These are phyloP conservation scores for Phytopythium sindhum DNA, from an alignment of 352 stramenopile species.

Conservation along the genomic window DNA sequence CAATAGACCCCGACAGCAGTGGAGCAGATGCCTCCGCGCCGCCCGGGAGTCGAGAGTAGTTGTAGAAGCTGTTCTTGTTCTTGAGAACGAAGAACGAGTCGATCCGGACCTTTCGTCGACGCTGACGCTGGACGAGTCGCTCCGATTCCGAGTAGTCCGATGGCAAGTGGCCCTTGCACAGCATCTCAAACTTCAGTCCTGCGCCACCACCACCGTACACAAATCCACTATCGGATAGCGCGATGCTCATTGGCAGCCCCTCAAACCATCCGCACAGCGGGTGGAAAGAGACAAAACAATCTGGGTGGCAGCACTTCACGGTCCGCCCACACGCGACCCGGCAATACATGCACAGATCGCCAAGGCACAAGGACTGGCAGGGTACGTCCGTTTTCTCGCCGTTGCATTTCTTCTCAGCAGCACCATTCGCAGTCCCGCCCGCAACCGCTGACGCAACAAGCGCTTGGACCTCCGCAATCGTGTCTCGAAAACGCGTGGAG, in stretches of 20 bases:
- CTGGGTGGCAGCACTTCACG: conserved; percentile 55
- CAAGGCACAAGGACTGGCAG: conserved; percentile 10
- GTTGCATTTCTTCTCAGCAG: conserved; percentile 1
- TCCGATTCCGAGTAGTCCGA: conserved; percentile 41
- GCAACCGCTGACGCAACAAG: conserved; percentile 25
- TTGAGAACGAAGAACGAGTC: conserved; percentile 69
- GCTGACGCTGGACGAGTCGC: conserved; percentile 36
- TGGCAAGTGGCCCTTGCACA: conserved; percentile 58
- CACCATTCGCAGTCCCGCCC: not conserved
- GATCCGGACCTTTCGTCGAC: conserved; percentile 64
- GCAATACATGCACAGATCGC: conserved; percentile 66
- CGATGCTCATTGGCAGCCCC: conserved; percentile 69
- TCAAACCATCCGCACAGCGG: conserved; percentile 86
- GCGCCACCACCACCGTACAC: conserved; percentile 72
- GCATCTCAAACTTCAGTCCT: conserved; percentile 66
- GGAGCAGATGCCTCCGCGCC: conserved; percentile 24
- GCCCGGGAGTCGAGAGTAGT: conserved; percentile 6
- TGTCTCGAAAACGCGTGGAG: conserved; percentile 51
- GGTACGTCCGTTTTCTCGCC: conserved; percentile 1
- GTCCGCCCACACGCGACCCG: conserved; percentile 73
- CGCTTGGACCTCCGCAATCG: conserved; percentile 44
- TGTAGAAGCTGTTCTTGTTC: conserved; percentile 43
- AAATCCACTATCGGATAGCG: conserved; percentile 38
- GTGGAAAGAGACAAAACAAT: conserved; percentile 69
- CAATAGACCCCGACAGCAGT: conserved; percentile 43